These are phyloP conservation scores for Cercospora sp. DNA, from an alignment of 2,329 filamentous ascomycete genomes.

Conservation along the genomic window DNA sequence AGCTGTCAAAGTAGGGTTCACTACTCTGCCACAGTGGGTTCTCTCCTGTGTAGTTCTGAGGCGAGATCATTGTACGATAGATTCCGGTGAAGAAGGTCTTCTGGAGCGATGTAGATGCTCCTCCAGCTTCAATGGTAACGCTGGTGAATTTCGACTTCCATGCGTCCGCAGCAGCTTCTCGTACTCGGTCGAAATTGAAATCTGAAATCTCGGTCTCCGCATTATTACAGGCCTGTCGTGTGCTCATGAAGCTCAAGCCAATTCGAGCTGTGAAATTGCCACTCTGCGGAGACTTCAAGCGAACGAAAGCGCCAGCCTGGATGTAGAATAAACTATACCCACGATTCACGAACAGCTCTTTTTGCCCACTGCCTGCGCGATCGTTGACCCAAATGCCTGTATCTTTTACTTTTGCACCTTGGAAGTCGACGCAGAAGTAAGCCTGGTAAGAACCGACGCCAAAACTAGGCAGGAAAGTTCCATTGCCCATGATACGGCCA, in stretches of 20 bases:
- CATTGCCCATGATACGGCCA: slow-evolving; percentile 59
- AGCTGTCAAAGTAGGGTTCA: slow-evolving; percentile 70
- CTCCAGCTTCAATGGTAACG: slow-evolving; percentile 38
- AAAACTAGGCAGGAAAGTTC: slow-evolving; percentile 60
- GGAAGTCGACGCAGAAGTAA: slow-evolving; percentile 62
- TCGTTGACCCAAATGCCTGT: slow-evolving; percentile 60
- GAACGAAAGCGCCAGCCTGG: slow-evolving; percentile 39
- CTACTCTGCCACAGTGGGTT: slow-evolving; percentile 64
- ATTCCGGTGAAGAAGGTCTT: slow-evolving; percentile 61
- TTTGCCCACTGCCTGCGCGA: slow-evolving; percentile 47
- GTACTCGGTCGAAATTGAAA: slow-evolving; percentile 61
- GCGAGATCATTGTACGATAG: slow-evolving; percentile 69
- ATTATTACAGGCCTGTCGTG: slow-evolving; percentile 63
- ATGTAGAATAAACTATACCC: slow-evolving; percentile 38
- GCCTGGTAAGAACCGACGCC: slow-evolving; percentile 58
- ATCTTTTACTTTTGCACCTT: slow-evolving; percentile 52
- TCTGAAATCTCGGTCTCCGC: slow-evolving; percentile 66
- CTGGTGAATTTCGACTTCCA: slow-evolving; percentile 43
- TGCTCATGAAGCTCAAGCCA: slow-evolving; percentile 68
- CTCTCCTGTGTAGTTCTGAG: slow-evolving; percentile 68
- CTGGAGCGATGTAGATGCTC: slow-evolving; percentile 55
- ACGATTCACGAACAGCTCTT: slow-evolving; percentile 37
- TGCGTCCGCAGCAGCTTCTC: slow-evolving; percentile 40
- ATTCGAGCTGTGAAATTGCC: slow-evolving; percentile 59
- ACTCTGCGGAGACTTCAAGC: slow-evolving; percentile 17